Evolutionary conservation across 345 rosid genomes (phyloP), one percentile per base, ranked within the genome.

Genomic region (Pistacia integerrima): DNA sequence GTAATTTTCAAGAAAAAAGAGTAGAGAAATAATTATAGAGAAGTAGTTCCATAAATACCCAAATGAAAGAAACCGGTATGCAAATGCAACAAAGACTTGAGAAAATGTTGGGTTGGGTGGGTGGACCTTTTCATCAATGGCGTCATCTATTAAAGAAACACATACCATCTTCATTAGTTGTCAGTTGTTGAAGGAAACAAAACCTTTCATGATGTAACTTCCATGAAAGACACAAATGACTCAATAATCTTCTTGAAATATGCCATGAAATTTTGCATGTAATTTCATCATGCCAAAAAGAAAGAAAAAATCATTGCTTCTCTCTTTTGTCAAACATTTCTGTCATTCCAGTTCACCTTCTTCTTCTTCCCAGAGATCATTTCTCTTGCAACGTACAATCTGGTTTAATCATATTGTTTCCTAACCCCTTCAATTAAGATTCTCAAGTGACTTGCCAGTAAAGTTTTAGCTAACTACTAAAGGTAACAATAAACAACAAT

Each of bases 121-220:
- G 57, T 67, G 56, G 57, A 68, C 58, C 62, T n/a, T 33, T 58
- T 6, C 51, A 54, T 52, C 52, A 22, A 41, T 65, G 51, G 51
- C 13, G 64, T 51, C 77, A 65, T 74, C 25, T 55, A 64, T 55
- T 36, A 13, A 59, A 22, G 63, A 36, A 74, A 74, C 61, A 52
- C 7, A 52, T 25, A 25, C 25, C 28, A 55, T 41, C 52, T 55
- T 22, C 67, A 60, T 20, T 30, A 72, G 54, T 55, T 72, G 61
- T 64, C 51, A 20, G 2, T 38, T 11, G 49, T 11, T 65, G n/a
- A n/a, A 63, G 28, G 41, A 30, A 48, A 48, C 60, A 44, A 30
- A 68, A 3, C 8, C 68, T 56, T 14, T 14, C 54, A 61, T 51
- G 41, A 60, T 46, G 67, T 61, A 44, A 60, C 56, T 72, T 41